Conservation (phyloP, 805 yeast genomes). For the Suhomyces faveliae region DNA sequence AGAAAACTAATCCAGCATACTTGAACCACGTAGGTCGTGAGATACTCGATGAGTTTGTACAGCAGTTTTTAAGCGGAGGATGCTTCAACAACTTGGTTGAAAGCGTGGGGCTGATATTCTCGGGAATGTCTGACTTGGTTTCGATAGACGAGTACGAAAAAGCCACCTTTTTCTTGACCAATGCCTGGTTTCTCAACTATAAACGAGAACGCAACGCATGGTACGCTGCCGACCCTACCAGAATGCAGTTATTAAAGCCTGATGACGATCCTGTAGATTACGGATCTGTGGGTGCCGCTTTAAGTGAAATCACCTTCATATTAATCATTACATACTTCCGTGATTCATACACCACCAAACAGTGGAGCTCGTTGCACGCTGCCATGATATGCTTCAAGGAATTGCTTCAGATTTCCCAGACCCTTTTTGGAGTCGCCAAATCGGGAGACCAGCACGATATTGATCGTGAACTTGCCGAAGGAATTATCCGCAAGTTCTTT, state of each 20-base stretch:
- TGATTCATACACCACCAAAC: slow-evolving; percentile 38
- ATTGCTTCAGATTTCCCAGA: slow-evolving; percentile 48
- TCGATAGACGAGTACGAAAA: slow-evolving; percentile 35
- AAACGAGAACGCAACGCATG: slow-evolving; percentile 41
- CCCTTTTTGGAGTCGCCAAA: slow-evolving; percentile 36
- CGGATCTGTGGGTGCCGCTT: slow-evolving; percentile 51
- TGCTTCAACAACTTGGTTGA: slow-evolving; percentile 68
- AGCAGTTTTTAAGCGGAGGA: slow-evolving; percentile 60
- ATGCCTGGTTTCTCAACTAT: slow-evolving; percentile 75
- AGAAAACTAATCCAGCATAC: slow-evolving; percentile 22
- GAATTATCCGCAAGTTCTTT: slow-evolving; percentile 67
- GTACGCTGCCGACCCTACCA: not conserved
- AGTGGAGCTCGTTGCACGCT: slow-evolving; percentile 66
- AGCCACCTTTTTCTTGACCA: slow-evolving; percentile 52
- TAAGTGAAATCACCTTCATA: slow-evolving; percentile 61
- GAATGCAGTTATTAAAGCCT: slow-evolving; percentile 1
- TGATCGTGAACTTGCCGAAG: slow-evolving; percentile 49
- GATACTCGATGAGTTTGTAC: slow-evolving; percentile 44
- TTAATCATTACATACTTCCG: slow-evolving; percentile 49
- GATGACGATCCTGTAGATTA: slow-evolving; percentile 31
- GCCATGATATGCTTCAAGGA: slow-evolving; percentile 66
- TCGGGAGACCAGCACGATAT: slow-evolving; percentile 26
- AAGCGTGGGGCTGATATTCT: slow-evolving; percentile 48
- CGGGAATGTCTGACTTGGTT: slow-evolving; percentile 30
- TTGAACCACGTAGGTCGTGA: slow-evolving; percentile 24